phyloP scores from a whole-genome alignment of 2,329 filamentous ascomycete species.

The Orbilia brochopaga region DNA sequence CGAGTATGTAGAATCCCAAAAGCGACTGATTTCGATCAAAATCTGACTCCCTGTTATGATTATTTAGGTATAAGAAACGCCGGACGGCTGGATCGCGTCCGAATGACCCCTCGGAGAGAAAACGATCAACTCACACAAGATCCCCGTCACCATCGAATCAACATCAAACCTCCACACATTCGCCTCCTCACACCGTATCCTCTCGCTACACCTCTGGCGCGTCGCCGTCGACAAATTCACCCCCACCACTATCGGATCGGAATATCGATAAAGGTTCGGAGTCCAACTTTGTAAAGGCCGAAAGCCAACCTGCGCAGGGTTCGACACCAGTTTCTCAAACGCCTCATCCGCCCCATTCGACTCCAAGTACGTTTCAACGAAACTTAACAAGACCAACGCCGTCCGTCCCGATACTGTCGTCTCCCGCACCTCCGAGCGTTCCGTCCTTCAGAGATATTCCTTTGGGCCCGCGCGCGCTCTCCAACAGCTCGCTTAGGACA shows the following conservation, averaged over 20 bases:
- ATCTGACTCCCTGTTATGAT: not conserved
- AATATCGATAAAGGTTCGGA: conserved; percentile 42
- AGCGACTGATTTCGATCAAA: conserved; percentile 3
- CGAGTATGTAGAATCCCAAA: conserved; percentile 28
- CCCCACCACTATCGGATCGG: conserved; percentile 40
- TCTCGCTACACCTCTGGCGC: conserved; percentile 44
- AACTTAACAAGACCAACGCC: conserved; percentile 40
- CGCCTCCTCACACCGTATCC: conserved; percentile 44
- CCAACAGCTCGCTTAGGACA: conserved; percentile 35
- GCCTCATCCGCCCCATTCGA: conserved; percentile 40
- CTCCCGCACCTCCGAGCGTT: conserved; percentile 40
- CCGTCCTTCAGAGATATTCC: conserved; percentile 48
- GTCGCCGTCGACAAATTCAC: conserved; percentile 43
- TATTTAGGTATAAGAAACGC: conserved; percentile 46
- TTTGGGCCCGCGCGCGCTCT: conserved; percentile 31
- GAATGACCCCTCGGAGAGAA: conserved; percentile 39
- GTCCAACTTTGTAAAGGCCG: conserved; percentile 22
- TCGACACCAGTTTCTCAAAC: conserved; percentile 32
- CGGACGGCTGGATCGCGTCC: conserved; percentile 38
- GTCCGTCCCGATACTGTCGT: conserved; percentile 39
- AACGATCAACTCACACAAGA: conserved; percentile 41
- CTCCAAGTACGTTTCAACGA: conserved; percentile 45
- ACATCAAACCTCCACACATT: conserved; percentile 34
- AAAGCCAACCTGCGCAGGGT: conserved; percentile 24
- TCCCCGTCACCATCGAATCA: conserved; percentile 35